Evolutionary conservation across 495 filamentous ascomycete genomes (phyloP), one percentile per base, ranked within the genome.

Genomic region (Xylaria cubensis): DNA sequence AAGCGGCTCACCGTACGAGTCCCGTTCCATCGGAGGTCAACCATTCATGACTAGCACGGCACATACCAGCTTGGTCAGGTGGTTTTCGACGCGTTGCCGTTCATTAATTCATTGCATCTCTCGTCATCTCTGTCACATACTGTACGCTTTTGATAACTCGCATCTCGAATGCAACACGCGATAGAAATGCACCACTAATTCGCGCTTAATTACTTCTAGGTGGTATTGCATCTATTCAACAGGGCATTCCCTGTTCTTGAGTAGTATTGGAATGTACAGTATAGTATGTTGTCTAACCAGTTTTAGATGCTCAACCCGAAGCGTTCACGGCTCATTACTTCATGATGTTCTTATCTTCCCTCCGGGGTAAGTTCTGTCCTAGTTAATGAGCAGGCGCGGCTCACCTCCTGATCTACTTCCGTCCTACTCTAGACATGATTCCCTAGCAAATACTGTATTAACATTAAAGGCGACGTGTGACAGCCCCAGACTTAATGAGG

Each of bases 1-100:
- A 61, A 39, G 29, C 58, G 32, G 12, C 53, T 39, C 58, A 61
- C 19, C 34, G 58, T 41, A 36, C 5, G 12, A 9, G 34, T 19
- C 12, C 55, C 55, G 32, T 29, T 36, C 55, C 26, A 34, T 34
- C 34, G 29, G 32, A 61, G 32, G 10, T 39, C 17, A 10, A 15
- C 34, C 34, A 61, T 36, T 29, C 55, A n/a, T 39, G 10, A 10
- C 9, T 34, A 19, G 58, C 58, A 61, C 58, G 58, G 58, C 34
- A 61, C 58, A 61, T 36, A 17, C 58, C 58, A 32, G 32, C 53
- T 61, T 39, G 58, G 34, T 61, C 58, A 39, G 58, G 58, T 61
- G 58, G 58, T 61, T 61, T 15, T 61, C 34, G 58, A 19, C 34
- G 56, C 56, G 36, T 9, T 39, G 29, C 36, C 26, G 53, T 13